Conservation (phyloP, 169 alveolate genomes). For the Blepharisma undulans region DNA sequence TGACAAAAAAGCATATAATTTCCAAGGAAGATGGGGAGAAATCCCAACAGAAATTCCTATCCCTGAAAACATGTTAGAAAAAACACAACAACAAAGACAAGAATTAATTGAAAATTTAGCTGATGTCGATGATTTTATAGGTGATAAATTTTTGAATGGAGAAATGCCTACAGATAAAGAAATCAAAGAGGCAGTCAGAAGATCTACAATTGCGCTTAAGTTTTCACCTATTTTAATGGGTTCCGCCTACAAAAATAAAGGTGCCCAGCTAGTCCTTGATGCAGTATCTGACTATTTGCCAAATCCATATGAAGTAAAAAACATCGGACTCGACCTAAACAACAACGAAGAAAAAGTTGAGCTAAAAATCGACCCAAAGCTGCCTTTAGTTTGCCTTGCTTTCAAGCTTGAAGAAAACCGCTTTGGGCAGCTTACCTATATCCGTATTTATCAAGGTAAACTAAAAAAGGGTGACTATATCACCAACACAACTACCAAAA, state of each 20-base stretch:
- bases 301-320: constrained; percentile 78
- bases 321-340: constrained; percentile 60
- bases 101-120: constrained; percentile 87
- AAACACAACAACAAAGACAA: constrained; percentile 58
- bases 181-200: constrained; percentile 70
- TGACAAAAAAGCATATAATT: constrained; percentile 80
- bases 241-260: constrained; percentile 94
- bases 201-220: constrained; percentile 66
- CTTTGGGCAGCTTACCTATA: constrained; percentile 91
- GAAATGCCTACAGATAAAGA: constrained; percentile 64
- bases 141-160: constrained; percentile 86
- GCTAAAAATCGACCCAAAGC: constrained; percentile 69
- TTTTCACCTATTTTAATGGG: constrained; percentile 94
- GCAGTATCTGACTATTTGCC: constrained; percentile 94
- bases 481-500: constrained; percentile 74
- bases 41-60: constrained; percentile 68
- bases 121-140: constrained; percentile 93
- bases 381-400: constrained; percentile 92
- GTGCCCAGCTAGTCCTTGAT: constrained; percentile 92
- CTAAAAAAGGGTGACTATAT: constrained; percentile 82
- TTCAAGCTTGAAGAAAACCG: constrained; percentile 91
- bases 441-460: constrained; percentile 91
- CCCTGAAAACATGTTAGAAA: constrained; percentile 71
- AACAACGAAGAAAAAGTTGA: constrained; percentile 67
- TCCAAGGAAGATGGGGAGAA: constrained; percentile 90